A percentile compares a stretch with the other conserved stretches of the same genome.
phyloP scores from a whole-genome alignment of 805 yeast genomes.

The Cyberlindnera americana region DNA sequence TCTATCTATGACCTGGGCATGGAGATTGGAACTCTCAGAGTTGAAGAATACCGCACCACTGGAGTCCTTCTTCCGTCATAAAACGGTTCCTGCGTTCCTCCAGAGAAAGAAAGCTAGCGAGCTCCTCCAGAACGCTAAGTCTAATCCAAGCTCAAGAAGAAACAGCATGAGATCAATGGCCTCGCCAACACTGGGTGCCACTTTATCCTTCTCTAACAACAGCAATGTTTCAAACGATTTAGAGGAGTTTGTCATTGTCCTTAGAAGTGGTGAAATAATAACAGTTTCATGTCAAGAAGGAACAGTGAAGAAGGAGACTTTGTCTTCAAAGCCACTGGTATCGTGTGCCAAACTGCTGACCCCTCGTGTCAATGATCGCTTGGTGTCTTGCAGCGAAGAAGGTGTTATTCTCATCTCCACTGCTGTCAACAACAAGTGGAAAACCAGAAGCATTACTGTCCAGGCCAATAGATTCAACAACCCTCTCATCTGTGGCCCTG shows the following conservation, averaged over 20 bases:
- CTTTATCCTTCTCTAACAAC: conserved; percentile 23
- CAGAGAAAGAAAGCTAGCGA: conserved; percentile 30
- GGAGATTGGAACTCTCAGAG: conserved; percentile 43
- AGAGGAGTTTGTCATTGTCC: conserved; percentile 47
- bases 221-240: conserved; percentile 18
- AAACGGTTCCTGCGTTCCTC: conserved; percentile 43
- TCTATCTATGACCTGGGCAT: conserved; percentile 48
- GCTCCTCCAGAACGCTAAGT: conserved; percentile 15
- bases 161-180: conserved; percentile 28
- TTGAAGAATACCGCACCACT: conserved; percentile 38
- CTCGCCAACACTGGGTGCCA: conserved; percentile 24
- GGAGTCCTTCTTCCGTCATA: conserved; percentile 58
- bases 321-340: conserved; percentile 36
- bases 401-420: conserved; percentile 59
- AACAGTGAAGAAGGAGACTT: conserved; percentile 30
- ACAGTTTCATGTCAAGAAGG: conserved; percentile 51
- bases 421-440: conserved; percentile 61
- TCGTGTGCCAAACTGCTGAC: conserved; percentile 57
- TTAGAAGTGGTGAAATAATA: conserved; percentile 47
- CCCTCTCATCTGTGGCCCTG: conserved; percentile 7
- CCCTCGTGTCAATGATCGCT: conserved; percentile 71
- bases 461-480: conserved; percentile 36
- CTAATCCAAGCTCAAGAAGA: conserved; percentile 31
- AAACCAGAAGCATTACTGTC: conserved; percentile 46
- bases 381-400: conserved; percentile 50